Evolutionary conservation across 73 alveolate genomes (phyloP), one percentile per base, ranked within the genome.

Genomic region (Blepharisma japonicum): DNA sequence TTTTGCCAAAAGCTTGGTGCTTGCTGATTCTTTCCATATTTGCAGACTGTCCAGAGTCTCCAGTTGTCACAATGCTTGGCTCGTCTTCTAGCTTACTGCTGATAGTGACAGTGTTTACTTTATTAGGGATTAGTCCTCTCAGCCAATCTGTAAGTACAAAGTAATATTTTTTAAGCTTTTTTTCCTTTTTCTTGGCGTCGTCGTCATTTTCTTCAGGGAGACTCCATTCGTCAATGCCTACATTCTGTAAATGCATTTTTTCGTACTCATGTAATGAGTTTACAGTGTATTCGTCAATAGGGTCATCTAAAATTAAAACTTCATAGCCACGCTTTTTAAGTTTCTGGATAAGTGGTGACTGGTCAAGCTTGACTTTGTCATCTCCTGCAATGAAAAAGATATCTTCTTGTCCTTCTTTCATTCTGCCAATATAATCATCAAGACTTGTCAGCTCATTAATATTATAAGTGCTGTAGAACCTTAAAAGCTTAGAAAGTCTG

Each of bases 311-410:
- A n/a, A 96, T 76, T 5, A 96, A 87, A 6, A 96, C 98, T 88
- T 96, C 99, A 54, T 93, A 92, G 27, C 97, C 98, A 56, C 86
- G 88, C 90, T 89, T 89, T 67, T 89, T 79, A 83, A 92, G 91
- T 89, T 91, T 96, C 94, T 96, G 87, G 81, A 97, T 90, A 66
- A 96, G 88, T 0, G 99, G 99, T 3, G 99, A 94, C 72, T 92
- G 89, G 81, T 83, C 86, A 51, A 92, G 87, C 7, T 97, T 91
- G 11, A 94, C 98, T 79, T 85, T 88, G 77, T 94, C 96, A 61
- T 96, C 99, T 51, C 99, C 99, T 53, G 99, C 98, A 9, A 96
- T 83, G 90, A 82, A 97, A 87, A 92, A 96, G 87, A 97, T 97
- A 77, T 95, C 92, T 86, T 97, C 99, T 89, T 97, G 96, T 85